These are phyloP conservation scores for Coccomyxa sp. DNA, from an alignment of 139 green algal species.

Conservation along the genomic window DNA sequence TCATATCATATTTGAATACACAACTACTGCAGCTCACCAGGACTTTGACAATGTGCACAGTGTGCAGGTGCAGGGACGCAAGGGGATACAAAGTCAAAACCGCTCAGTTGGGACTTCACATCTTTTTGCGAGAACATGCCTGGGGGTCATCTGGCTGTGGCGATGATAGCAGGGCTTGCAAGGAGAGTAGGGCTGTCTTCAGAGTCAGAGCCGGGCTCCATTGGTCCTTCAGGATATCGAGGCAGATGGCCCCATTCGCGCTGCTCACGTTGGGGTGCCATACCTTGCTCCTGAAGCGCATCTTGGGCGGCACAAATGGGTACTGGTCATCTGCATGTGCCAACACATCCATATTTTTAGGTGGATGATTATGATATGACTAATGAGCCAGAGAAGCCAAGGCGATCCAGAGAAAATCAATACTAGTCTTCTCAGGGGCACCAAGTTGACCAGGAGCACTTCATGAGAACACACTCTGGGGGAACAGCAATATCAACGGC, in stretches of 20 bases:
- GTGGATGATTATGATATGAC: not conserved
- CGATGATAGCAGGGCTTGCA: conserved; percentile 90
- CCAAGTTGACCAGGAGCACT: not conserved
- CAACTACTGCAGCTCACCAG: too few species aligned
- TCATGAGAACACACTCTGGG: not conserved
- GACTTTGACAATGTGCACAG: too few species aligned
- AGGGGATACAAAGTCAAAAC: not conserved
- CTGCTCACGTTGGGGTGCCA: conserved; percentile 95
- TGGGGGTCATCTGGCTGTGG: conserved; percentile 93
- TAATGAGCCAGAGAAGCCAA: not conserved
- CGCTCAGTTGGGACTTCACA: too few species aligned
- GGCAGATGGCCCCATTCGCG: conserved; percentile 89
- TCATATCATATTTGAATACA: too few species aligned
- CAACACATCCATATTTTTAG: too few species aligned
- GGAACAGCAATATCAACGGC: not conserved
- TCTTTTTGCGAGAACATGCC: not conserved
- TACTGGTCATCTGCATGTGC: conserved; percentile 71
- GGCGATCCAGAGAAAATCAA: too few species aligned
- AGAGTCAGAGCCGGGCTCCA: conserved; percentile 94
- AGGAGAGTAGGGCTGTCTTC: conserved; percentile 92
- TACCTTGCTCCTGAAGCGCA: conserved; percentile 95
- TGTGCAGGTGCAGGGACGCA: too few species aligned
- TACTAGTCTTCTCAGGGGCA: not conserved
- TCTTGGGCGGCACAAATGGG: conserved; percentile 97
- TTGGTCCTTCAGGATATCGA: conserved; percentile 98